Evolutionary conservation across 495 filamentous ascomycete genomes (phyloP).

Genomic region (Neurospora africana): DNA sequence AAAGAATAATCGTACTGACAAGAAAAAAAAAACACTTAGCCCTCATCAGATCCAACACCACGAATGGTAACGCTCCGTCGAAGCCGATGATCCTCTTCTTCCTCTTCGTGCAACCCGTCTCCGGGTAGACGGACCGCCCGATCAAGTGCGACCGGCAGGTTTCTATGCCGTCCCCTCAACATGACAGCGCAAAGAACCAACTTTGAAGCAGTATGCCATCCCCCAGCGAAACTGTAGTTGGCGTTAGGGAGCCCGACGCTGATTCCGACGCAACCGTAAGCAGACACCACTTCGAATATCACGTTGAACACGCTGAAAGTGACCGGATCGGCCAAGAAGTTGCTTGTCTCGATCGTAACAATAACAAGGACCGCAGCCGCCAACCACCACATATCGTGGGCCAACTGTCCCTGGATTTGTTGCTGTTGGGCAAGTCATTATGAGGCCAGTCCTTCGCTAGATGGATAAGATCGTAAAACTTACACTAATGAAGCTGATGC

Average conservation of each 20-base stretch:
- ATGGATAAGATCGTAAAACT: background rate
- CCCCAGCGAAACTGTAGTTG: conserved; percentile 63
- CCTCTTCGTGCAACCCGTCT: conserved; percentile 38
- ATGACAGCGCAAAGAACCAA: conserved; percentile 69
- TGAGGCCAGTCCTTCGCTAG: background rate
- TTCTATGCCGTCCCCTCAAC: conserved; percentile 67
- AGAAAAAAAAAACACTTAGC: background rate
- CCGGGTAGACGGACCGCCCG: conserved; percentile 64
- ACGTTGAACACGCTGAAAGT: conserved; percentile 74
- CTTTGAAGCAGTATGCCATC: conserved; percentile 62
- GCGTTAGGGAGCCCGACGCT: conserved; percentile 57
- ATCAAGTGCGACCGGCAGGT: conserved; percentile 73
- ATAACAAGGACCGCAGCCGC: conserved; percentile 65
- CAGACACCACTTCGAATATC: conserved; percentile 74
- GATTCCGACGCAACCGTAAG: conserved; percentile 80
- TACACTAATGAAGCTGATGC: conserved; percentile 36
- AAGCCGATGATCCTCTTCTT: conserved; percentile 31
- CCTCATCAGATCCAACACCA: conserved; percentile 13
- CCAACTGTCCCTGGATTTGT: conserved; percentile 69
- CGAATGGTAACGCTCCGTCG: conserved; percentile 27
- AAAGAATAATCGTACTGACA: background rate
- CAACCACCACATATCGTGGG: conserved; percentile 84
- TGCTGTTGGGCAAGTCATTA: conserved; percentile 18
- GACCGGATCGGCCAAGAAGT: conserved; percentile 56
- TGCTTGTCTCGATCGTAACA: conserved; percentile 56